A percentile compares a stretch with the other conserved stretches of the same genome.
Evolutionary conservation across 2,329 filamentous ascomycete genomes (phyloP).

Genomic region (Talaromyces sp.): DNA sequence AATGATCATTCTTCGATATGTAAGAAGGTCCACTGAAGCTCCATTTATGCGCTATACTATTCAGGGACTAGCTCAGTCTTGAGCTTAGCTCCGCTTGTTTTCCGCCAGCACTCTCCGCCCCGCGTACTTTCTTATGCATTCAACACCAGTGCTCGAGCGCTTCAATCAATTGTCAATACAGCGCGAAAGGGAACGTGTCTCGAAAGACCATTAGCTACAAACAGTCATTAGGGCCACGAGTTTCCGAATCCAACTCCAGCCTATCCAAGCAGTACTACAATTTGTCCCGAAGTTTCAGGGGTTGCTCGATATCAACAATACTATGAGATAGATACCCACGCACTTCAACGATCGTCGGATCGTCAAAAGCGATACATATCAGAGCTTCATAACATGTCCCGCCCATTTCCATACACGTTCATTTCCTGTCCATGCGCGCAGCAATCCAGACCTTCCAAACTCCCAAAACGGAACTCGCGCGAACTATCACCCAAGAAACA

Average conservation of each 20-base stretch:
- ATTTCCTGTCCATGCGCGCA: constrained; percentile 63
- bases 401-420: constrained; percentile 59
- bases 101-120: constrained; percentile 11
- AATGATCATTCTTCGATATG: not conserved
- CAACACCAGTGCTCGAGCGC: not conserved
- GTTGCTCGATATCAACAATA: not conserved
- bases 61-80: not conserved
- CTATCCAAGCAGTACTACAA: not conserved
- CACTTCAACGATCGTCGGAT: not conserved
- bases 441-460: constrained; percentile 37
- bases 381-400: constrained; percentile 45
- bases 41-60: not conserved
- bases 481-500: constrained; percentile 33
- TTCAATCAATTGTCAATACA: not conserved
- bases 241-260: not conserved
- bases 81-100: constrained; percentile 7
- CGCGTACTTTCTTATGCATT: not conserved
- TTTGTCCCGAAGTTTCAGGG: not conserved
- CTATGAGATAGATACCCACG: not conserved
- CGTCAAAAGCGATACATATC: not conserved
- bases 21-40: not conserved
- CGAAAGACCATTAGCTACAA: not conserved
- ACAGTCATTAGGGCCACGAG: not conserved
- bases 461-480: constrained; percentile 36
- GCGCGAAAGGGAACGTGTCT: not conserved